Base-by-base conservation (phyloP, 495 filamentous ascomycete genomes). In the Penicillium alfredii region DNA sequence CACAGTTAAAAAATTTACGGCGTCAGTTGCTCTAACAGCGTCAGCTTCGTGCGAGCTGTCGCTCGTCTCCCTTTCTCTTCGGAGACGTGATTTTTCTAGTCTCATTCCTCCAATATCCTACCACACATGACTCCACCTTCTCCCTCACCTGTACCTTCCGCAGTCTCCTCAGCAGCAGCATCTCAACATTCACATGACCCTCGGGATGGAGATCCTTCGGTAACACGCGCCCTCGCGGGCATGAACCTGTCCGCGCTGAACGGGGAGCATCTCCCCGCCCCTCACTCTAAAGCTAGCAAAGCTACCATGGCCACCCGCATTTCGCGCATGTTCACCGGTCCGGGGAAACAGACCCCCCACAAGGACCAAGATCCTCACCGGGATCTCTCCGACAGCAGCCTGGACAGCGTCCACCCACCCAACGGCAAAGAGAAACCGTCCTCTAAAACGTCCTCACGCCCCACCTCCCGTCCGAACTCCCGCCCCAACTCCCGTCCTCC, bases 321-420 rank as follows among this genome's bases (percentile, higher is more conserved):
- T 23, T 73, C 74, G 33, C 72, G 77, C 45, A 81, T 81, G 73
- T 81, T 81, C 58, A 66, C 71, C 27, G 56, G 40, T 35, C 59
- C 52, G 2, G 60, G 49, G 25, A 72, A 58, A 38, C 30, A 34
- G 23, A 49, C 56, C 15, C 53, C 56, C 14, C 51, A 45, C 3
- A 61, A 56, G 18, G 53, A 63, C 28, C 49, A 62, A 36, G 41
- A 66, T 37, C 32, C 52, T 17, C 47, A 48, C 35, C 51, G 61
- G 33, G 56, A 70, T 33, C 50, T 66, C 33, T 66, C 61, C 54
- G 56, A 70, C 44, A 61, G 63, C 47, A 65, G 66, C 36, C 50
- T 61, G 12, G 54, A 70, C 35, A 51, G 64, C 40, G 45, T 55
- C 20, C 55, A 66, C 27, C 44, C 53, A 6, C 11, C 42, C 12